Evolutionary conservation across 768 basidiomycete genomes (phyloP), one percentile per base, ranked within the genome.

Genomic region (Hericium alpestre): DNA sequence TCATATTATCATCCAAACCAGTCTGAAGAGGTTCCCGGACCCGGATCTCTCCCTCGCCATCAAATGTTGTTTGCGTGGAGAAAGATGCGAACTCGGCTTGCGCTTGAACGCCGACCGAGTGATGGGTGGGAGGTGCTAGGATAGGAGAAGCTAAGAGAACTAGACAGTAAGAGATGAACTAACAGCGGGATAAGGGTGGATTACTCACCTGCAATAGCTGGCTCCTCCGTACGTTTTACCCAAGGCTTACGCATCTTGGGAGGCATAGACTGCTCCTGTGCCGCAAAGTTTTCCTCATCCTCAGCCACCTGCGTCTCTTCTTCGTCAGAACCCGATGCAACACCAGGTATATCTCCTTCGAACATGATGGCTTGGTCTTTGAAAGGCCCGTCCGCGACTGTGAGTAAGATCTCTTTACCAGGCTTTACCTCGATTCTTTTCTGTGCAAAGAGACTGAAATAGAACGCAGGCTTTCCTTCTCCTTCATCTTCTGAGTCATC

Each of bases 401-500:
- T 76, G 55, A 87, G 74, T 50, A 86, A 73, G 53, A 87, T 79
- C 70, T 84, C 82, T 69, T 84, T 84, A 57, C 85, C 85, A 12
- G 84, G 80, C 65, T 79, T 84, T 63, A 85, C 78, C 65, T 81
- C 81, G 66, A 87, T 82, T 59, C 80, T 72, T 72, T 87, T 87
- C 63, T 78, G 76, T 3, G 86, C 82, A 65, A 84, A 83, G 12
- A 87, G 71, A 65, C 76, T 79, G 65, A 84, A 87, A 66, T 77
- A 79, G 40, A 78, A 75, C 56, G 77, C 65, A 27, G 66, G 64
- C 18, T 62, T 55, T 20, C 68, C 67, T n/a, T 72, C 69, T 10
- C 66, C 74, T 53, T 74, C 74, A 54, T 76, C 76, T 55, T 64
- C 68, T 10, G 77, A 70, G 61, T 78, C 73, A 25, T 78, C 77